These are phyloP conservation scores for Jamesozyma hellenica DNA, from an alignment of 805 yeast genomes.

Conservation along the genomic window DNA sequence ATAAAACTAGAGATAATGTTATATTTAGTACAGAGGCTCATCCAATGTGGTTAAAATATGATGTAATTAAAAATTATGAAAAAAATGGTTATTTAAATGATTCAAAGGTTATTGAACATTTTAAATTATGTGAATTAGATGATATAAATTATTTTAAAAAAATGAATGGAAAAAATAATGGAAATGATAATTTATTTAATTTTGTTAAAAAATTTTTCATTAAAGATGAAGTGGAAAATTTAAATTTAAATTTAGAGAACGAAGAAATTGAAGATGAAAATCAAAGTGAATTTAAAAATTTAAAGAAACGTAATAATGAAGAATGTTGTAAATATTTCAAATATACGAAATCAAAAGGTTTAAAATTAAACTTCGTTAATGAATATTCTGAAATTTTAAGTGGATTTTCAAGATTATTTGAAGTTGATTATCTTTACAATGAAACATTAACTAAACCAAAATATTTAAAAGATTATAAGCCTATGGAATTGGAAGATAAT, in stretches of 20 bases:
- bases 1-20: slow-evolving; percentile 31
- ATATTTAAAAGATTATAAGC: slow-evolving; percentile 21
- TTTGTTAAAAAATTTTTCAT: not conserved
- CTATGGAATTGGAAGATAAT: slow-evolving; percentile 24
- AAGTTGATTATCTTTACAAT: slow-evolving; percentile 34
- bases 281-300: not conserved
- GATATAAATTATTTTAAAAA: not conserved
- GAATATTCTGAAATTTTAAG: slow-evolving; percentile 32
- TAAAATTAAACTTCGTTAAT: too few relatives aligned
- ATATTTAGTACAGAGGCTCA: slow-evolving; percentile 87
- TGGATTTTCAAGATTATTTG: slow-evolving; percentile 34
- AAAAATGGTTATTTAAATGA: slow-evolving; percentile 15
- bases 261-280: not conserved
- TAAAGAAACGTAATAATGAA: not conserved
- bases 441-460: slow-evolving; percentile 36
- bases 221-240: not conserved
- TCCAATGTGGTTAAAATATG: slow-evolving; percentile 61
- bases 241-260: too few relatives aligned
- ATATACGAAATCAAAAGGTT: not conserved
- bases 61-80: slow-evolving; percentile 24
- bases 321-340: not conserved
- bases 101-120: slow-evolving; percentile 9
- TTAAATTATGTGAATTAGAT: slow-evolving; percentile 6
- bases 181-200: not conserved
- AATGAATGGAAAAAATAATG: not conserved